Percentiles rank a stretch among this genome's conserved stretches.
These are phyloP conservation scores for Forsythia viridissima DNA, from an alignment of 257 asterid species.

Conservation along the genomic window DNA sequence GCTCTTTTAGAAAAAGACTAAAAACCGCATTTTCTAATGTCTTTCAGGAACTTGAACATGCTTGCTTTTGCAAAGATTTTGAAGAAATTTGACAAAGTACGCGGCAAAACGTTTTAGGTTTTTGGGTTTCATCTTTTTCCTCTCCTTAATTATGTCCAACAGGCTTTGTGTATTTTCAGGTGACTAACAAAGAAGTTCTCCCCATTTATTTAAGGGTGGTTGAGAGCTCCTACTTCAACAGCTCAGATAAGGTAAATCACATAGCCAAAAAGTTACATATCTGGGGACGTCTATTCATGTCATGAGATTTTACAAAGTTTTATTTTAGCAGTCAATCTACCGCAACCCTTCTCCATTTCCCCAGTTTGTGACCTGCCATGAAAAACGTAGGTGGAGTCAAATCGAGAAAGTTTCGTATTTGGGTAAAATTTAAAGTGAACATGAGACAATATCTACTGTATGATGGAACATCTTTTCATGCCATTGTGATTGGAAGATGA, in stretches of 20 bases:
- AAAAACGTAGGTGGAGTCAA: background rate
- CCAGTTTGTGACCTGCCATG: background rate
- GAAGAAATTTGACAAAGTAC: conserved; percentile 94
- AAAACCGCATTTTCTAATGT: background rate
- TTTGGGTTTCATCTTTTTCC: background rate
- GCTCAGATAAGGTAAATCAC: conserved; percentile 79
- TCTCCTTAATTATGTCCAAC: conserved; percentile 7
- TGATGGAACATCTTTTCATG: background rate
- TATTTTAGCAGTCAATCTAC: background rate
- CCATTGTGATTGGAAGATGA: conserved; percentile 39
- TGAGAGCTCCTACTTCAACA: conserved; percentile 87
- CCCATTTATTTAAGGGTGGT: conserved; percentile 88
- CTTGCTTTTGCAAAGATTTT: conserved; percentile 87
- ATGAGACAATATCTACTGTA: background rate
- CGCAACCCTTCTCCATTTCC: background rate
- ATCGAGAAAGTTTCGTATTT: too few relatives aligned
- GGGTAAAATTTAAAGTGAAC: background rate
- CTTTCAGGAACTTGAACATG: conserved; percentile 83
- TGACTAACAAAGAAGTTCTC: conserved; percentile 78
- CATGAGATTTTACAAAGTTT: background rate
- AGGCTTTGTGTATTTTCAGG: conserved; percentile 52
- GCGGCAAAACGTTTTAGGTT: conserved; percentile 13
- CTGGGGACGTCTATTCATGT: too few relatives aligned
- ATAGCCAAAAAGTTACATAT: too few relatives aligned
- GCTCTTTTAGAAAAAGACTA: background rate